phyloP scores from a whole-genome alignment of 2,329 filamentous ascomycete species.

The Talaromyces pinophilus region DNA sequence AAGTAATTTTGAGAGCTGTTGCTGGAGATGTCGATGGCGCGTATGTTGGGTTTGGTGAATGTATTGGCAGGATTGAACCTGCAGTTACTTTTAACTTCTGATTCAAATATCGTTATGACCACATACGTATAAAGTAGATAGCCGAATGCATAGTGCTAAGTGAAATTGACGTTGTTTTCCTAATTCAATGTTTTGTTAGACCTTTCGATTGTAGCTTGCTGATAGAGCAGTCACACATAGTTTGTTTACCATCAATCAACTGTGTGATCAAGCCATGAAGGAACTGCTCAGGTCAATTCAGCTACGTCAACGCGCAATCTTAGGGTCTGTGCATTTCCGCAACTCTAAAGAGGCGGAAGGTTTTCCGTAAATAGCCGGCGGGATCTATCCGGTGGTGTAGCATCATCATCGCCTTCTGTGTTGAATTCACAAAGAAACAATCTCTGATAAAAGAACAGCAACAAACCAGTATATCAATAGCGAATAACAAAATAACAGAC shows the following conservation, averaged over 20 bases:
- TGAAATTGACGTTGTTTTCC: neutral
- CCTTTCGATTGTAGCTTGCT: neutral
- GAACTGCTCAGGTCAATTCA: no score
- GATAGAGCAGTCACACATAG: neutral
- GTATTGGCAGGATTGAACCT: constrained; percentile 62
- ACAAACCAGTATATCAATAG: neutral
- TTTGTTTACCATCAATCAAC: no score
- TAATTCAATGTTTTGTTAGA: neutral
- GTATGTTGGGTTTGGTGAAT: constrained; percentile 77
- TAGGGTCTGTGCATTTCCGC: neutral
- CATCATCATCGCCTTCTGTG: neutral
- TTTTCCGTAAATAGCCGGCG: constrained; percentile 27
- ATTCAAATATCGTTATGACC: neutral
- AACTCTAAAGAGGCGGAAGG: neutral
- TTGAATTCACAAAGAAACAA: neutral
- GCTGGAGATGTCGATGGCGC: constrained; percentile 62
- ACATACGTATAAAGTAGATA: neutral
- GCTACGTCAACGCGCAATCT: neutral
- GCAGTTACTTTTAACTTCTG: constrained; percentile 33
- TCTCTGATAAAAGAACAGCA: neutral
- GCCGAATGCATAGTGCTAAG: neutral
- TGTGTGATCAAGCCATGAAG: no score
- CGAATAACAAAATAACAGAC: neutral
- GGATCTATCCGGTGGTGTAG: neutral
- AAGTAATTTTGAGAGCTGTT: constrained; percentile 64